These are phyloP conservation scores for Suillus paluster DNA, from an alignment of 768 basidiomycete species.

Conservation along the genomic window DNA sequence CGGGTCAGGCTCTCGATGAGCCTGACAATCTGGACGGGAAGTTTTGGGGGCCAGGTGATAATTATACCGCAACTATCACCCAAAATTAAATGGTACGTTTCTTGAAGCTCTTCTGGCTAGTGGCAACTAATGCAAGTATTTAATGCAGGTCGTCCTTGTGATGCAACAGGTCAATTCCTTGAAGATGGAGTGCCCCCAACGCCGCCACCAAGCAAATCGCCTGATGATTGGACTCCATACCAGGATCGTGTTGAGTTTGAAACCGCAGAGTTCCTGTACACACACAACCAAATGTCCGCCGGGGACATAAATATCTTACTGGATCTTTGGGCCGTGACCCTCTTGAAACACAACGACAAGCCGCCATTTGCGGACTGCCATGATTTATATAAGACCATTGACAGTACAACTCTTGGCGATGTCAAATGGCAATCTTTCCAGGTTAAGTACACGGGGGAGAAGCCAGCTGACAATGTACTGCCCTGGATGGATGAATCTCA, in stretches of 20 bases:
- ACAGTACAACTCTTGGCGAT: too few species aligned
- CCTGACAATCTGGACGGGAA: too few species aligned
- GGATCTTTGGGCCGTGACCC: conserved; percentile 25
- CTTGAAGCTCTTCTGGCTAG: too few species aligned
- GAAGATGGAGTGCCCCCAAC: too few species aligned
- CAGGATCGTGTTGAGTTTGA: conserved; percentile 18
- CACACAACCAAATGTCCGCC: conserved; percentile 8
- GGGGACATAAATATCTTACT: conserved; percentile 30
- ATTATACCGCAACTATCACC: too few species aligned
- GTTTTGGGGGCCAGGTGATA: too few species aligned
- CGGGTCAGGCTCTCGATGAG: too few species aligned
- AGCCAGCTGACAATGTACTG: conserved; percentile 17
- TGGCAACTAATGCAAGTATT: too few species aligned
- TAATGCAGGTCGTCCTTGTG: too few species aligned
- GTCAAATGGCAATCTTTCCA: conserved; percentile 31
- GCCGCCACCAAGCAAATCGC: too few species aligned
- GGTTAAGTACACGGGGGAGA: conserved; percentile 18
- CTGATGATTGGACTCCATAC: conserved; percentile 22
- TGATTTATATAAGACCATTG: conserved; percentile 30
- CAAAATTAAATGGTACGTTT: too few species aligned
- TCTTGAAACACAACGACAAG: background rate
- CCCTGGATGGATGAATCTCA: conserved; percentile 31
- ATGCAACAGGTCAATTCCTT: too few species aligned
- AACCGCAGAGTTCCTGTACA: background rate
- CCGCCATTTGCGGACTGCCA: conserved; percentile 26